Evolutionary conservation across 768 basidiomycete species (phyloP), one percentile per base, ranked within the genome.

Genomic region (Suillus variegatus): DNA sequence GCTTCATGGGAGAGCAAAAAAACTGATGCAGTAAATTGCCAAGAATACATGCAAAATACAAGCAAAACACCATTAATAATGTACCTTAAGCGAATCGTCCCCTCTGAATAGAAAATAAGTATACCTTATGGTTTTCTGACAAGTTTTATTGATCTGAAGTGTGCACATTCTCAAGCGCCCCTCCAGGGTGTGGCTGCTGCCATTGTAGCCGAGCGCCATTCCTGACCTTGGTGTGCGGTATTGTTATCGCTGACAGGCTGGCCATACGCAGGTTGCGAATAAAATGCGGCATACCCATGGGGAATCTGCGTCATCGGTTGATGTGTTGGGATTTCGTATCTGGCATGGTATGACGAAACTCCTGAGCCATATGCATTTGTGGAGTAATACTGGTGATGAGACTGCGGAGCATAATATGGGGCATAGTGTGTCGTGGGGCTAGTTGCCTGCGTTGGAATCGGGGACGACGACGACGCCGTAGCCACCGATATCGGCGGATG

Each of bases 151-250:
- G 25, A 20, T 7, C 12, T 3, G 10, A 43, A 43, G 18, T 13
- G 5, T 43, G 18, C 43, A 32, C 10, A 43, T 32, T 32, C 20
- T 28, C 40, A n/a, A 12, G 28, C 18, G 25, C 1, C 25, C 41
- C 41, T 58, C 80, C 77, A 32, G 66, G 63, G 49, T 79, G 78
- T 58, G 78, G 76, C 62, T 66, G 70, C 65, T 75, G 79, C 80
- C 78, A 81, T 55, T 76, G 75, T 57, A 80, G 66, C 43, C 65
- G 69, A 58, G 72, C 68, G 58, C 68, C 55, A 40, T 72, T 73
- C 68, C 62, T 71, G 76, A 67, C 32, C 54, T 18, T 35, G 54
- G 6, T 35, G 32, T n/a, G 20, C 35, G 12, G 35, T 14, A n/a
- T n/a, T 55, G 20, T n/a, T 55, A n/a, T 43, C 40, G 41, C 35